Evolutionary conservation across 192 early-diverging fungal genomes (phyloP), one percentile per base, ranked within the genome.

Genomic region (Backusella circina): DNA sequence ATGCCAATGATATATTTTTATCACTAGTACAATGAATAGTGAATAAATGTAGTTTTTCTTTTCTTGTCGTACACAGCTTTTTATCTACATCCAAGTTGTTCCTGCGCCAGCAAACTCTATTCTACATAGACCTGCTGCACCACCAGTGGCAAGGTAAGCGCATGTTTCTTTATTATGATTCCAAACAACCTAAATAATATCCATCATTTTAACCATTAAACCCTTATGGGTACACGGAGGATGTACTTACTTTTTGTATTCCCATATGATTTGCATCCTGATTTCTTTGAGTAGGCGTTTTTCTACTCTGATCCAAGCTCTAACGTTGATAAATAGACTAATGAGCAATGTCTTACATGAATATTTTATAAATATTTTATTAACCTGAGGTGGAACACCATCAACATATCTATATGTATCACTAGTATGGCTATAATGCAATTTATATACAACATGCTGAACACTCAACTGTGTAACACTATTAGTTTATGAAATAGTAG

Each of bases 71-170:
- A 35, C 5, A 35, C 39, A 41, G 13, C 67, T 10, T 13, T 41
- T 30, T 70, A 4, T 41, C 16, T 73, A 57, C 5, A 41, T 30
- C 79, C 79, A 81, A 38, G 74, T 21, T 6, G 0, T n/a, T 16
- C 75, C 79, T 32, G 15, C 21, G 30, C 79, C 79, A 32, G 65
- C 38, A 57, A 81, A 81, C 1, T 81, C 79, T 15, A 81, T 36
- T 21, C 79, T 33, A 32, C 79, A 81, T 23, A 81, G 57, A 28
- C 79, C 79, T 74, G 67, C 38, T 47, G 65, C 67, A 50, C 75
- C 51, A 16, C 65, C 79, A 37, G 75, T 65, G 2, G 75, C 79
- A 26, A 81, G 23, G 67, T 67, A 81, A 16, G 72, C 71, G 12
- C 61, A 35, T 6, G 72, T 39, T 15, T 28, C 28, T 41, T 18